Evolutionary conservation across 495 filamentous ascomycete species (phyloP), one percentile per base, ranked within the genome.

Genomic region (Neurospora terricola): DNA sequence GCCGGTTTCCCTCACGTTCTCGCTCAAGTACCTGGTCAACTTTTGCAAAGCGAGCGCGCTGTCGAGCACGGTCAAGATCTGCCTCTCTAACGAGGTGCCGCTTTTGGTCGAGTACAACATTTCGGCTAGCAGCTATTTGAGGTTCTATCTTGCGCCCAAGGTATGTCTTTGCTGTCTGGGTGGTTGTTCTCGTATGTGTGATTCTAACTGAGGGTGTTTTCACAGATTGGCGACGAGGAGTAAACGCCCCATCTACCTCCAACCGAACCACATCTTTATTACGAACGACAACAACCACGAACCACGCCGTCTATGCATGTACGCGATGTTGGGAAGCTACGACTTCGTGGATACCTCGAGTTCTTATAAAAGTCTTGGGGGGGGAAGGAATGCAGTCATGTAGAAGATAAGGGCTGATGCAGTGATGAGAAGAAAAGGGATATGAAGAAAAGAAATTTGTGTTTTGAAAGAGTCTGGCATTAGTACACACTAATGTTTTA

Each of bases 91-190:
- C 81, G 96, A 99, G 84, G 94, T 99, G 54, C 96, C 96, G 30
- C 90, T 99, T 77, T 85, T 98, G 72, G 96, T 99, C 27, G 95
- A 98, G 84, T 99, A 98, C 78, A 86, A 83, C 69, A 86, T 98
- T 73, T 83, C 86, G 48, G 40, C 18, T 75, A 93, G 90, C 85
- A 96, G 95, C 81, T 94, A 93, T 81, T 83, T 99, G 80, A 87
- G 96, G 75, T 99, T 98, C 89, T 99, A 98, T 83, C 90, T 99
- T 71, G 96, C 96, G 76, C 96, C 96, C 70, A 99, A 99, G 94
- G 92, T 93, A 83, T 68, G 87, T 82, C 42, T 43, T 69, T 42
- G 6, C 45, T 69, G 38, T 54, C 21, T 27, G n/a, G 34, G 45
- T 7, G 62, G 30, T 14, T 48, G 70, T 30, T 70, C 5, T 4